phyloP scores from a whole-genome alignment of 345 rosid species.

The Aegle marmelos region DNA sequence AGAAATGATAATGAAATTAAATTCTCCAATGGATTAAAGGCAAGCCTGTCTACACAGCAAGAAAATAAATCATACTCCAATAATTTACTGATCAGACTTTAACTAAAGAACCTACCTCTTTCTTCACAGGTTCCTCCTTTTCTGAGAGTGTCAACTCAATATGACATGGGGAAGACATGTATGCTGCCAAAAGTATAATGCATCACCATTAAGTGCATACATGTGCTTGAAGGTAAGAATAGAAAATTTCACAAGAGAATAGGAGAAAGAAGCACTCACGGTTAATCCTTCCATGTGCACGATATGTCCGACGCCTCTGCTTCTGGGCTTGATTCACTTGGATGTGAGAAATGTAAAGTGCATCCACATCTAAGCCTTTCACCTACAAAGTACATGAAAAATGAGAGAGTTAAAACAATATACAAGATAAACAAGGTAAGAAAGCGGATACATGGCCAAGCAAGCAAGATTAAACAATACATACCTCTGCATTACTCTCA shows the following conservation, averaged over 20 bases:
- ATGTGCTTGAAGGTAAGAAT: background rate
- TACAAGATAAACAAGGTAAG: background rate
- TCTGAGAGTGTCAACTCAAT: slow-evolving; percentile 64
- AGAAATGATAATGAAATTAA: background rate
- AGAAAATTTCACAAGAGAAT: background rate
- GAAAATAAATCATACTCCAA: background rate
- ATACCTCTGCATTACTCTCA: slow-evolving; percentile 78
- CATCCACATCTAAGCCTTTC: slow-evolving; percentile 74
- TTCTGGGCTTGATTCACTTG: slow-evolving; percentile 81
- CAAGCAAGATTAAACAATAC: background rate
- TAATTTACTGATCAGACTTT: background rate
- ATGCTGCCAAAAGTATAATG: slow-evolving; percentile 41
- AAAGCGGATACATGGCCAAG: background rate
- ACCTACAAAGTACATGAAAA: slow-evolving; percentile 29
- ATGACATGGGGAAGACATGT: slow-evolving; percentile 79
- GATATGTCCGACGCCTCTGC: slow-evolving; percentile 71
- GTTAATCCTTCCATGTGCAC: slow-evolving; percentile 80
- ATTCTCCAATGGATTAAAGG: background rate
- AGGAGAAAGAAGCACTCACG: slow-evolving; percentile 36
- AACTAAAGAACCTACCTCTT: slow-evolving; percentile 41
- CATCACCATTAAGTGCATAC: background rate
- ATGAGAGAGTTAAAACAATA: background rate
- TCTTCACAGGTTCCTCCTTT: slow-evolving; percentile 65
- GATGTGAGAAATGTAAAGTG: slow-evolving; percentile 62
- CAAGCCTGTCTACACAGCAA: background rate